Conservation (phyloP, 768 basidiomycete genomes). For the Sporobolomyces roseus region DNA sequence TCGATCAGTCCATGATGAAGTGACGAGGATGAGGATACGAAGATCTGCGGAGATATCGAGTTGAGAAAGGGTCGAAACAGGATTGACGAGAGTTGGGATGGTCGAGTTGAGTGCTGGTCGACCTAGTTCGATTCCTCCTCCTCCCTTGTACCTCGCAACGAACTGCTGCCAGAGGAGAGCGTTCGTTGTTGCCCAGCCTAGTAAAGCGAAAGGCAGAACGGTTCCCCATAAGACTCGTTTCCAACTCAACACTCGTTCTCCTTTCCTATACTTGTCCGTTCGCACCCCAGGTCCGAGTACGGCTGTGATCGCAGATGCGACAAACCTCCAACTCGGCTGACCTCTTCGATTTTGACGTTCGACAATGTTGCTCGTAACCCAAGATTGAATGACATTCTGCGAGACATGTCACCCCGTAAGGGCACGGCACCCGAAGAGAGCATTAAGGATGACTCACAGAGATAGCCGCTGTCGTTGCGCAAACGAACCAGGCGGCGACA, state of each 20-base stretch:
- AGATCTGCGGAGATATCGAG: slow-evolving; percentile 4
- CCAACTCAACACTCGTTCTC: slow-evolving; percentile 38
- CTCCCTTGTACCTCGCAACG: slow-evolving; percentile 33
- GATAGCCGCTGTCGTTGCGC: slow-evolving; percentile 81
- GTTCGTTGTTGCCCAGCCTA: slow-evolving; percentile 32
- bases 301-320: slow-evolving; percentile 25
- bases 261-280: slow-evolving; percentile 41
- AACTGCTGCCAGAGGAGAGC: slow-evolving; percentile 39
- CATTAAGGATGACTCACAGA: slow-evolving; percentile 36
- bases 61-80: background rate
- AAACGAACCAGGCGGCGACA: slow-evolving; percentile 81
- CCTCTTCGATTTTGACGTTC: slow-evolving; percentile 45
- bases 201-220: slow-evolving; percentile 30
- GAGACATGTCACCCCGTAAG: background rate
- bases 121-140: slow-evolving; percentile 34
- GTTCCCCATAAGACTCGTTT: slow-evolving; percentile 38
- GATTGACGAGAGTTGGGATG: background rate
- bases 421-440: background rate
- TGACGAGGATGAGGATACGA: slow-evolving; percentile 34
- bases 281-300: slow-evolving; percentile 38
- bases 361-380: slow-evolving; percentile 86
- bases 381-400: slow-evolving; percentile 79
- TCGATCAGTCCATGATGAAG: slow-evolving; percentile 33
- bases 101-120: background rate
- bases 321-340: slow-evolving; percentile 29